phyloP scores from a whole-genome alignment of 169 alveolate genomes.

The Plasmodium knowlesi region DNA sequence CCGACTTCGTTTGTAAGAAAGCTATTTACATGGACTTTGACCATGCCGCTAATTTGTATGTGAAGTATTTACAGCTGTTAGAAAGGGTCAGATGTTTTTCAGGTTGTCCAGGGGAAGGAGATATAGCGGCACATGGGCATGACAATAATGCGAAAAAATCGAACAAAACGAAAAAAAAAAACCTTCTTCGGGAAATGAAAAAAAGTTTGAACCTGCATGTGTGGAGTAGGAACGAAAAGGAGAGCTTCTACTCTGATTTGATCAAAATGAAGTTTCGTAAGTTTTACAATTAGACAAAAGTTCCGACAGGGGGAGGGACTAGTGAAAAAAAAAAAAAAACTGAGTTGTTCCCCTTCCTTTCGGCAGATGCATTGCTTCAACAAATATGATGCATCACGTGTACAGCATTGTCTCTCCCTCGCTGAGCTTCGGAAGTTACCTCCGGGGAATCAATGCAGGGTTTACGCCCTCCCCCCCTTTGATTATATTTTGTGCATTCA shows the following conservation, averaged over 20 bases:
- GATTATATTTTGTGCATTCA: background rate
- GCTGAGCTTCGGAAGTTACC: background rate
- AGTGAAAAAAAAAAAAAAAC: background rate
- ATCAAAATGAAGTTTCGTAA: conserved; percentile 43
- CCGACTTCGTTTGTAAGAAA: conserved; percentile 23
- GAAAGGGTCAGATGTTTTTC: background rate
- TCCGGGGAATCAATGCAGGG: background rate
- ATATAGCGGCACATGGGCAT: background rate
- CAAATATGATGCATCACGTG: background rate
- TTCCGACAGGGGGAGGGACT: background rate
- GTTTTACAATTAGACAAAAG: conserved; percentile 29
- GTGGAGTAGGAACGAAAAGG: conserved; percentile 38
- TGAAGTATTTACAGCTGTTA: conserved; percentile 18
- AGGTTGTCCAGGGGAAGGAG: background rate
- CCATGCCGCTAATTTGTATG: conserved; percentile 26
- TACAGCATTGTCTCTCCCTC: background rate
- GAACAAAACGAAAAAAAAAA: conserved; percentile 2
- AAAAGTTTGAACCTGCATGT: conserved; percentile 34
- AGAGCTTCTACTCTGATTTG: conserved; percentile 3
- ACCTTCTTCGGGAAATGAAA: conserved; percentile 33
- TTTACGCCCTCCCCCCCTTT: background rate
- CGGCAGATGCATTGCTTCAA: background rate
- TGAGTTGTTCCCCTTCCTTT: background rate
- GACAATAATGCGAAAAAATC: background rate
- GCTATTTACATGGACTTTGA: conserved; percentile 32